Base-by-base conservation (phyloP, 345 rosid genomes). In the Erucastrum elatum region DNA sequence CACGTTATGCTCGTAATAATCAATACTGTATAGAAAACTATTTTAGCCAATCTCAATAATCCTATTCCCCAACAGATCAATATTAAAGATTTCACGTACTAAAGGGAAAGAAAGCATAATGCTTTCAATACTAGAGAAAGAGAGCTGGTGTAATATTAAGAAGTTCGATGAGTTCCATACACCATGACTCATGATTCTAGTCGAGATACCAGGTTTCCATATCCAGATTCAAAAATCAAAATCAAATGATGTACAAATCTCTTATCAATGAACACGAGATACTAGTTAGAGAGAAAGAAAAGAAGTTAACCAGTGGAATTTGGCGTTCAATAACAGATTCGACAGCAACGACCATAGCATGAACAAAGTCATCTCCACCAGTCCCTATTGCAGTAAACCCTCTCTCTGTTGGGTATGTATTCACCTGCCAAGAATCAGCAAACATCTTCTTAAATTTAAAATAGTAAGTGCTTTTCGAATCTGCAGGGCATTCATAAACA, bases 281-380 rank as follows among this genome's bases (percentile, higher is more conserved):
- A 21, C 21, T 21, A 21, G 21, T 21, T 21, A 21, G 21, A 16
- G 25, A 30, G 17, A 21, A 21, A 21, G 12, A 8, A 68, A 61
- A 3, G 60, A 6, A 27, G 55, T 46, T 13, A 81, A 90, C 99
- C 97, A 93, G 87, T 44, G 97, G 98, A 77, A 95, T 88, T 33
- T 91, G 90, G 68, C 87, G 85, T 78, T 88, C 92, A 80, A 90
- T 87, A 53, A 93, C 99, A 79, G 98, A 95, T 82, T 95, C 99
- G 71, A 95, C 97, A 0, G 99, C 98, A 85, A 95, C 87, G 76
- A 95, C 89, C 99, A 95, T 93, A 37, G 97, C 87, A 71, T 91
- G 99, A 75, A 92, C 97, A 84, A 94, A 94, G 84, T 94, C 98
- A 70, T 94, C 94, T 59, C 98, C 98, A 37, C 98, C 97, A 37